Percentiles rank a stretch among this genome's conserved stretches.
These are phyloP conservation scores for Melocanna baccifera DNA, from an alignment of 176 grass and related monocot species.

Conservation along the genomic window DNA sequence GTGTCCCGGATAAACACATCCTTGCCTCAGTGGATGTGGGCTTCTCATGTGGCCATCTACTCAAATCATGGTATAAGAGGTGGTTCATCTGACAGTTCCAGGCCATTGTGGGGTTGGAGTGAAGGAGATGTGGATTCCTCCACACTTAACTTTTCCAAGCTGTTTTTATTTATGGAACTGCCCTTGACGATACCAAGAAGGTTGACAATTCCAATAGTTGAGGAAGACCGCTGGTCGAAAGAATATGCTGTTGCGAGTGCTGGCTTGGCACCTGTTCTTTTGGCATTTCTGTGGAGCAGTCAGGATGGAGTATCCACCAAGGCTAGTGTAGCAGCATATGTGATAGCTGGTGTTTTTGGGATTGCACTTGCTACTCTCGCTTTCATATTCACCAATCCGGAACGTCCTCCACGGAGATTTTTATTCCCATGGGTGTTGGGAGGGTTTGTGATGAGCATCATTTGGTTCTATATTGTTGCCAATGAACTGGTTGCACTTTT, in stretches of 20 bases:
- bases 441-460: conserved; percentile 97
- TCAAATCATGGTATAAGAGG: conserved; percentile 69
- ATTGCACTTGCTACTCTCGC: conserved; percentile 56
- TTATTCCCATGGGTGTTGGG: conserved; percentile 94
- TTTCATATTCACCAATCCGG: conserved; percentile 64
- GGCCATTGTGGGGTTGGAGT: conserved; percentile 98
- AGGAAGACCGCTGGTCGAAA: conserved; percentile 93
- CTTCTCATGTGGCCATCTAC: conserved; percentile 97
- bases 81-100: conserved; percentile 56
- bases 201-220: conserved; percentile 82
- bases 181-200: conserved; percentile 88
- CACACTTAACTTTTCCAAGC: conserved; percentile 50
- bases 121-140: conserved; percentile 60
- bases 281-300: conserved; percentile 72
- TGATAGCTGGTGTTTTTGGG: conserved; percentile 52
- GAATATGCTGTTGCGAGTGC: conserved; percentile 74
- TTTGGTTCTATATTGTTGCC: conserved; percentile 96
- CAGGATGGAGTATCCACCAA: conserved; percentile 47
- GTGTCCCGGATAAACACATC: conserved; percentile 47
- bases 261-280: conserved; percentile 68
- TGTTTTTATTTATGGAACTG: conserved; percentile 76
- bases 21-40: conserved; percentile 99
- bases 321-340: conserved; percentile 42
- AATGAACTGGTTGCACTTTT: conserved; percentile 94
- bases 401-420: conserved; percentile 73